Evolutionary conservation across 768 basidiomycete genomes (phyloP).

Genomic region (Russula abietina): DNA sequence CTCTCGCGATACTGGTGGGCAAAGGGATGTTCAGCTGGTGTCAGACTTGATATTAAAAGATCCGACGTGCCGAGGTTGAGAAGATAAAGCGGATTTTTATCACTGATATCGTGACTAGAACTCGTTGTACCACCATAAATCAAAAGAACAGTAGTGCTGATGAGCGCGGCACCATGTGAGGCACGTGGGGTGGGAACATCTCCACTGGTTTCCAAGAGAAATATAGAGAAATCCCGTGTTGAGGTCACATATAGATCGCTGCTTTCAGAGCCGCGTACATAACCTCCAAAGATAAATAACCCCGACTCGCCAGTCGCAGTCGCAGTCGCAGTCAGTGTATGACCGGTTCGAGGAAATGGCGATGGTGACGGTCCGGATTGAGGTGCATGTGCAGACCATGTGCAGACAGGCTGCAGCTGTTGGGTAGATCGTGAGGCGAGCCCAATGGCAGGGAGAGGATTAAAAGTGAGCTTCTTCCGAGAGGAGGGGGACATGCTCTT

Average conservation of each 20-base stretch:
- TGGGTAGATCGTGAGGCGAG: no score
- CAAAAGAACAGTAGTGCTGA: conserved; percentile 90
- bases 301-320: conserved; percentile 65
- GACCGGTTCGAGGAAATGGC: conserved; percentile 45
- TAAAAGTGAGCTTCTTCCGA: no score
- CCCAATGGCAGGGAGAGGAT: no score
- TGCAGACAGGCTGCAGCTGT: no score
- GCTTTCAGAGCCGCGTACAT: conserved; percentile 43
- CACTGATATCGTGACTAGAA: conserved; percentile 40
- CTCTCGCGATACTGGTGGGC: conserved; percentile 63
- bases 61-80: conserved; percentile 77
- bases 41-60: not conserved
- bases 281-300: conserved; percentile 93
- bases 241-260: conserved; percentile 89
- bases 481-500: no score
- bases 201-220: conserved; percentile 79
- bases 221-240: conserved; percentile 68
- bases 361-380: no score
- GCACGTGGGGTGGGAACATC: conserved; percentile 85
- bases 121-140: conserved; percentile 96
- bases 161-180: conserved; percentile 84
- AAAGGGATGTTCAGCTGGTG: not conserved
- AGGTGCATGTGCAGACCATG: no score
- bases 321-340: conserved; percentile 64
- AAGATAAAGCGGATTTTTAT: conserved; percentile 79